Percentiles rank a stretch among this genome's conserved stretches.
phyloP scores from a whole-genome alignment of 75 land plant species.

The Adiantum capillusveneris region DNA sequence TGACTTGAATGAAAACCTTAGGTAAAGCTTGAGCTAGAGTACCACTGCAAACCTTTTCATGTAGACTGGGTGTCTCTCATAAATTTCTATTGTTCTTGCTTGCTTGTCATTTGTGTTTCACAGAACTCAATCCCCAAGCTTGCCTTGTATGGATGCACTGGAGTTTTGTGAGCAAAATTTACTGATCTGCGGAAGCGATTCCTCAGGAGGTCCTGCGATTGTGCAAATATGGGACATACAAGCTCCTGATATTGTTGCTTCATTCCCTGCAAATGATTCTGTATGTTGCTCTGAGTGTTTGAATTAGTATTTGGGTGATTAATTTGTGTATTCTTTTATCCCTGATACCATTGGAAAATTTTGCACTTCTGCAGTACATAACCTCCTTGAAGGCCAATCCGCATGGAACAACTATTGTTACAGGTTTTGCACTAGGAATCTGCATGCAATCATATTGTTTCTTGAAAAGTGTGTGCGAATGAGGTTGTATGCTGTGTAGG shows the following conservation, averaged over 20 bases:
- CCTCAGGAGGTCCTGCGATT: conserved; percentile 38
- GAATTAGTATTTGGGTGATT: too few relatives aligned
- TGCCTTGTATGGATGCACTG: conserved; percentile 41
- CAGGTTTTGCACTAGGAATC: conserved; percentile 20
- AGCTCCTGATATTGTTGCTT: conserved; percentile 15
- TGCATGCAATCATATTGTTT: neutral
- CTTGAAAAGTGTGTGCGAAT: too few relatives aligned
- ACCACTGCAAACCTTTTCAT: neutral
- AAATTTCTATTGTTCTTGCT: too few relatives aligned
- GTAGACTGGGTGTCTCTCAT: too few relatives aligned
- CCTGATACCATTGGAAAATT: too few relatives aligned
- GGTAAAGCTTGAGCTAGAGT: conserved; percentile 13
- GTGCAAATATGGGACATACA: conserved; percentile 50
- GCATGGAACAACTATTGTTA: conserved; percentile 13
- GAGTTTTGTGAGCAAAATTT: conserved; percentile 35
- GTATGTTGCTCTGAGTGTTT: too few relatives aligned
- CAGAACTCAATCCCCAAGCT: conserved; percentile 12
- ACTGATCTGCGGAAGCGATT: conserved; percentile 39
- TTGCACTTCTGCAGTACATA: conserved; percentile 42
- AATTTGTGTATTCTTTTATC: too few relatives aligned
- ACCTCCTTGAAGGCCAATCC: conserved; percentile 35
- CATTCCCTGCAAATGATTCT: conserved; percentile 40
- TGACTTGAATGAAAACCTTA: conserved; percentile 28
- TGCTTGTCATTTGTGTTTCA: too few relatives aligned
- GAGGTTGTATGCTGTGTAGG: conserved; percentile 15